Base-by-base conservation (phyloP, 2,329 filamentous ascomycete species). In the Ampelomyces quisqualis region DNA sequence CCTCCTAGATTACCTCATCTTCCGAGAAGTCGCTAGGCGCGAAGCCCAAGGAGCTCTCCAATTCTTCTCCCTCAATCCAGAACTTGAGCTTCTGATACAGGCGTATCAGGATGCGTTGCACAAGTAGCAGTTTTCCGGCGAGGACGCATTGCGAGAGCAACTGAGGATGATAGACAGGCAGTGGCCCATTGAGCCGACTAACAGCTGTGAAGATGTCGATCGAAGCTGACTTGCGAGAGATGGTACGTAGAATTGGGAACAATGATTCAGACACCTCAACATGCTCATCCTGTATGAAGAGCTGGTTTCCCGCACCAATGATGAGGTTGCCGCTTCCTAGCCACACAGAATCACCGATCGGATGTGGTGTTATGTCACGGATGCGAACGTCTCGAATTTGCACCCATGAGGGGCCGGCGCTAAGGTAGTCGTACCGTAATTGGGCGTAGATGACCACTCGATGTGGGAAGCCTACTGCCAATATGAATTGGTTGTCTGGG, bases 331-430 rank as follows among this genome's bases (percentile, higher is more conserved):
- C 91, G 57, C 87, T 84, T 19, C 84, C 82, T 9, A 96, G 73
- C 93, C 93, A 98, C 11, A 88, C 88, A 1, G 90, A 94, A 64
- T 96, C 90, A 2, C 90, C 90, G 35, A 96, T 95, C 0, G 89
- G 87, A 65, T 95, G 88, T 19, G 90, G 88, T 9, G 90, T 95
- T 24, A 90, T 74, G 44, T 90, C 84, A 47, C 85, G 79, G 43
- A 90, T 90, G 56, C 78, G 82, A 41, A 96, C 88, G 62, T 95
- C 86, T 31, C 87, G 78, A 43, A 96, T 85, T 17, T 86, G 77
- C 1, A 88, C 86, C 90, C 90, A 96, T 0, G 90, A 88, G n/a
- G 89, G 87, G 1, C 86, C 86, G 46, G 88, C 85, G 57, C 90
- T 89, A 13, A 95, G 75, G 62, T 95, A 95, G 67, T 95, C 89